A percentile compares a stretch with the other conserved stretches of the same genome.
Evolutionary conservation across 225 moss, liverwort and hornwort species (phyloP).

Genomic region (Marchantia polymorpha): DNA sequence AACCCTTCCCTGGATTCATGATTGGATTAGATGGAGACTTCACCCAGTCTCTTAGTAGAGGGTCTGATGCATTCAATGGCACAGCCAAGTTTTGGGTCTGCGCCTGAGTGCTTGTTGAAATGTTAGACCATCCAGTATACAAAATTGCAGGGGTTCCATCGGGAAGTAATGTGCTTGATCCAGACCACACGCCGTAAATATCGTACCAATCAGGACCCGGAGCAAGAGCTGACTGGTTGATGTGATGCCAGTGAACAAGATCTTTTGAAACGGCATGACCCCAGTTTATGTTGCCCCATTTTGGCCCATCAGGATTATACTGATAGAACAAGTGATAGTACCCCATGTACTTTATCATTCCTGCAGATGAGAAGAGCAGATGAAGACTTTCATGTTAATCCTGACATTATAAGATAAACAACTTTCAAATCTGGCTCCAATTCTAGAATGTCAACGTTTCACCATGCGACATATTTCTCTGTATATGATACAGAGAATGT

Average conservation of each 20-base stretch:
- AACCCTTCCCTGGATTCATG: conserved; percentile 38
- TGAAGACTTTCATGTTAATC: background rate
- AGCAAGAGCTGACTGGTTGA: conserved; percentile 33
- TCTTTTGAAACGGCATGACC: conserved; percentile 66
- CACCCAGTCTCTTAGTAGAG: conserved; percentile 57
- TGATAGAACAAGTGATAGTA: conserved; percentile 83
- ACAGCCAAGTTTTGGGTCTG: conserved; percentile 63
- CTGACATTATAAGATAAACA: background rate
- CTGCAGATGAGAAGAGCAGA: conserved; percentile 26
- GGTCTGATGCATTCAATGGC: conserved; percentile 55
- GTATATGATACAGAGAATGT: background rate
- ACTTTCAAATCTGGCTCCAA: background rate
- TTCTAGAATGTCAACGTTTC: no score
- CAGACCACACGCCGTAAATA: conserved; percentile 59
- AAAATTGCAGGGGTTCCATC: conserved; percentile 61
- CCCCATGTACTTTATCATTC: conserved; percentile 61
- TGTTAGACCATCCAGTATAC: conserved; percentile 63
- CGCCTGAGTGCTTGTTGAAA: conserved; percentile 18
- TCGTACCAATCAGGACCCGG: conserved; percentile 61
- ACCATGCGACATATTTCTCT: background rate
- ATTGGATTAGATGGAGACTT: conserved; percentile 57
- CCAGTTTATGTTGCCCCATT: conserved; percentile 65
- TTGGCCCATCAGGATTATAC: conserved; percentile 59
- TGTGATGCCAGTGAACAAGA: conserved; percentile 58
- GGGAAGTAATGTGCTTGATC: conserved; percentile 51